Base-by-base conservation (phyloP, 306 rosid species). In the Cicer cuneatum region DNA sequence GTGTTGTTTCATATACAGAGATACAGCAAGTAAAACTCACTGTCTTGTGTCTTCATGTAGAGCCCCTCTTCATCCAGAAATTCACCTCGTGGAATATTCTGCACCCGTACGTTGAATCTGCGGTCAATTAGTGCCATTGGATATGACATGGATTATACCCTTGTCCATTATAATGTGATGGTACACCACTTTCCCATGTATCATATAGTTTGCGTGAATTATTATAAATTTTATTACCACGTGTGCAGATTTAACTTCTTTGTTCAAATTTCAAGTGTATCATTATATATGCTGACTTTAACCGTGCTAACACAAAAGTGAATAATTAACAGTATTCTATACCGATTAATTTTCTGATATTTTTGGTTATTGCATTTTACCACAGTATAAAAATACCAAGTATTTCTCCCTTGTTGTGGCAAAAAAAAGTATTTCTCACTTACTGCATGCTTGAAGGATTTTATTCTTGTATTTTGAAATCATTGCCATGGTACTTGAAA, bases 111-210 rank as follows among this genome's bases (percentile, higher is more conserved):
- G 5, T 86, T 94, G 93, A 94, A 94, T 86, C 92, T 94, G 33
- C 85, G 97, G 41, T 94, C 98, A 59, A 92, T 94, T 59, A 89
- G 97, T 86, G 98, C 90, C 81, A 94, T 94, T 78, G 98, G 98
- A 82, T 94, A 94, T 81, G 98, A 92, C 82, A 92, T 94, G 98
- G 98, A 94, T 83, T 94, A 94, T 68, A 94, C 98, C 33, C 84
- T 94, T 89, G 81, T 94, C 82, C 98, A 94, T 72, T 94, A 94
- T 64, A 94, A 92, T 79, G 97, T 94, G 84, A 86, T 71, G 97
- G 98, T 93, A 87, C 66, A 14, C 65, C 45, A 72, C 72, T 61
- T 66, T 78, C 69, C 65, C 63, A 66, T 60, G 5, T 19, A 76
- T 46, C 45, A 7, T 49, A 35, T 15, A 47, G 53, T 82, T 52